Base-by-base conservation (phyloP, 1,284 basidiomycete genomes). In the Ustilago trichophora region DNA sequence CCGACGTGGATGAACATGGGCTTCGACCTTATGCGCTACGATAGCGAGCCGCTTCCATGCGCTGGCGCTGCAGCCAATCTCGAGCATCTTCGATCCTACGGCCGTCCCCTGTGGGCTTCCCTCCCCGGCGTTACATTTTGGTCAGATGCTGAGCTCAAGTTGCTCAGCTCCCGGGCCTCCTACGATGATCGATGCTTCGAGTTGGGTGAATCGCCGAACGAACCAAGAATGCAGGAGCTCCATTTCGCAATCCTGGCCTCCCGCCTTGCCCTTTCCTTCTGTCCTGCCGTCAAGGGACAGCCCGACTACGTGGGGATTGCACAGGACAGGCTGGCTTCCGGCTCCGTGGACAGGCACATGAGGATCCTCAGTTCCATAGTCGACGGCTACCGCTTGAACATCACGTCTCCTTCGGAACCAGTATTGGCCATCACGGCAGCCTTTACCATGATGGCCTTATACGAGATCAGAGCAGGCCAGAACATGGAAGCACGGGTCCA, bases 101-200 rank as follows among this genome's bases (percentile, higher is more conserved):
- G 27, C 27, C 52, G 44, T 12, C 52, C 52, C 6, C 38, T 54
- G 15, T 54, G 51, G 51, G 3, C 2, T 6, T 29, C 51, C 10
- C 22, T 33, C 10, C n/a, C 4, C 19, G 16, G 1, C 3, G 21
- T 5, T 2, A 2, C 1, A 3, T 51, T 51, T 18, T 51, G 49
- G 49, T 1, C 8, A n/a, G 24, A 1, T 9, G 33, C 40, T 19
- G 3, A 12, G 16, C 7, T 12, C 11, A 44, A 52, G 41, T 32
- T 52, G 5, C 24, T 29, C 12, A 24, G n/a, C n/a, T n/a, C n/a
- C n/a, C n/a, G n/a, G n/a, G n/a, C n/a, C n/a, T n/a, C n/a, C n/a
- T n/a, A n/a, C n/a, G n/a, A n/a, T n/a, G n/a, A n/a, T n/a, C n/a
- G n/a, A n/a, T n/a, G n/a, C n/a, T n/a, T n/a, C n/a, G n/a, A n/a